These are phyloP conservation scores for Alternaria infectoria DNA, from an alignment of 2,329 filamentous ascomycete species.

Conservation along the genomic window DNA sequence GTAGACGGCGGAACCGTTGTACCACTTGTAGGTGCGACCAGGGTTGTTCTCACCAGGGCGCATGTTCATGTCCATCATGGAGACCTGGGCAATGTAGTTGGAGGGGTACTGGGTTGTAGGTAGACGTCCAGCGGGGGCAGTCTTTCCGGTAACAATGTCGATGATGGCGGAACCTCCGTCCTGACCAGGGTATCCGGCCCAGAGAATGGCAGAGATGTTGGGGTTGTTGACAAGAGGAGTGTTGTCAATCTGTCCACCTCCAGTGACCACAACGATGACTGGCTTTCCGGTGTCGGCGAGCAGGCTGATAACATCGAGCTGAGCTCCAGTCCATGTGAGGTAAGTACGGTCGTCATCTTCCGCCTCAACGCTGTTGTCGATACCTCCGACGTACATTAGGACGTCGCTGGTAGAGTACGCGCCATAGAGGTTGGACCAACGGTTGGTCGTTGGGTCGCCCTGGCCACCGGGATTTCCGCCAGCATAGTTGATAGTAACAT, in stretches of 20 bases:
- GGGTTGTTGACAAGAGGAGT: constrained; percentile 56
- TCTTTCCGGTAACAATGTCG: constrained; percentile 61
- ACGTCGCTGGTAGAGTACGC: constrained; percentile 53
- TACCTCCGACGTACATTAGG: constrained; percentile 63
- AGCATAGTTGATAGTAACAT: constrained; percentile 46
- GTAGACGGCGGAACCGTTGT: constrained; percentile 56
- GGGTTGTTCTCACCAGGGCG: constrained; percentile 56
- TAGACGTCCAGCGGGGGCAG: constrained; percentile 61
- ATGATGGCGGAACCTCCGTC: constrained; percentile 64
- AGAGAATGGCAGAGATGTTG: constrained; percentile 60
- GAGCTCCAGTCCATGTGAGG: constrained; percentile 61
- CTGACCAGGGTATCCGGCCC: constrained; percentile 67
- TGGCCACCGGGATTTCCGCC: constrained; percentile 30
- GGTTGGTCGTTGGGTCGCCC: constrained; percentile 35
- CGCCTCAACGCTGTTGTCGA: constrained; percentile 60
- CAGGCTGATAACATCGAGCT: constrained; percentile 59
- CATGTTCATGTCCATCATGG: constrained; percentile 64
- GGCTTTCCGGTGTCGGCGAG: constrained; percentile 58
- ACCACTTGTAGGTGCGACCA: constrained; percentile 68
- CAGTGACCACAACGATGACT: constrained; percentile 60
- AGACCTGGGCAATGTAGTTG: constrained; percentile 58
- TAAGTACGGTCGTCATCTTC: constrained; percentile 61
- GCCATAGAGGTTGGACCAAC: constrained; percentile 24
- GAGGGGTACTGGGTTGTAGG: constrained; percentile 64
- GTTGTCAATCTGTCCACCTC: constrained; percentile 62